phyloP scores from a whole-genome alignment of 2,329 filamentous ascomycete species.

The Epichloe gansuensis region DNA sequence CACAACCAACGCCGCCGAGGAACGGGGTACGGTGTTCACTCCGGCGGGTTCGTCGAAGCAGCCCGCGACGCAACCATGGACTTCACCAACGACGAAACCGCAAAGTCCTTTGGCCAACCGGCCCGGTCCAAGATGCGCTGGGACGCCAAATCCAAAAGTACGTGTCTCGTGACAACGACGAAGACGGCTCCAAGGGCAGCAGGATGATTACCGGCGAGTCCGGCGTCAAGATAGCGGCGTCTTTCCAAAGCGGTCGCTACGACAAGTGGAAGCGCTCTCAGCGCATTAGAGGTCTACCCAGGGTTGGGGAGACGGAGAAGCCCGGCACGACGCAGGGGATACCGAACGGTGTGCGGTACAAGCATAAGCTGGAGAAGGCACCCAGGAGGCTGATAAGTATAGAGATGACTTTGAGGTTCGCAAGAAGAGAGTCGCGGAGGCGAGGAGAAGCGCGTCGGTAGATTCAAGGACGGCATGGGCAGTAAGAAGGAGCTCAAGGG shows the following conservation, averaged over 20 bases:
- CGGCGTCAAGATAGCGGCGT: conserved; percentile 90
- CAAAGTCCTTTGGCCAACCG: conserved; percentile 67
- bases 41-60: conserved; percentile 74
- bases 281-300: conserved; percentile 64
- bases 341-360: conserved; percentile 45
- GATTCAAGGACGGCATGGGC: conserved; percentile 59
- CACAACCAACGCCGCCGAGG: conserved; percentile 69
- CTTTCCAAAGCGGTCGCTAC: conserved; percentile 86
- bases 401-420: conserved; percentile 81
- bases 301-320: conserved; percentile 70
- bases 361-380: conserved; percentile 76
- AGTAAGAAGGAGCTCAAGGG: conserved; percentile 70
- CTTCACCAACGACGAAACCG: conserved; percentile 75
- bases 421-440: conserved; percentile 82
- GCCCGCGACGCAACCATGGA: conserved; percentile 89
- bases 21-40: conserved; percentile 85
- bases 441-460: conserved; percentile 72
- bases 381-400: conserved; percentile 90
- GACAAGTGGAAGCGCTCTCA: conserved; percentile 85
- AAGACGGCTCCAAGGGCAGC: conserved; percentile 67
- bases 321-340: conserved; percentile 15
- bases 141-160: conserved; percentile 98
- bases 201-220: conserved; percentile 77
- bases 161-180: conserved; percentile 81
- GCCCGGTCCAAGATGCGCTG: conserved; percentile 72